These are phyloP conservation scores for Huiozyma sinensis DNA, from an alignment of 805 yeast genomes.

Conservation along the genomic window DNA sequence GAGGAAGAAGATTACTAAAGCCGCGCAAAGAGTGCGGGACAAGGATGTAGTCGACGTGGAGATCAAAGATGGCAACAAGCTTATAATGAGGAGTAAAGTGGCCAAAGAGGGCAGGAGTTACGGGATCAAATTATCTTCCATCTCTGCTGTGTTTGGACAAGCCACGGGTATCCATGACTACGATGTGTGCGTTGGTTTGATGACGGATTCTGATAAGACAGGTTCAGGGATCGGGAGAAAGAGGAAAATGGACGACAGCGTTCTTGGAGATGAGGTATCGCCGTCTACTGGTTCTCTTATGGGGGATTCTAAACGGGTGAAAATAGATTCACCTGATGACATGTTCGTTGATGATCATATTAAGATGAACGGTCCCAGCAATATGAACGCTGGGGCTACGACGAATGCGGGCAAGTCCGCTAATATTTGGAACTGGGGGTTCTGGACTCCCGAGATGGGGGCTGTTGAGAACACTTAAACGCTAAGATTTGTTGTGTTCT, in stretches of 20 bases:
- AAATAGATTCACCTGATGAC: slow-evolving; percentile 28
- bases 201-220: slow-evolving; percentile 2
- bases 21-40: slow-evolving; percentile 24
- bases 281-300: slow-evolving; percentile 18
- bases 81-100: slow-evolving; percentile 22
- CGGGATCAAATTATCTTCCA: slow-evolving; percentile 11
- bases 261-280: slow-evolving; percentile 3
- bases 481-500: background rate
- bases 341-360: slow-evolving; percentile 13
- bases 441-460: slow-evolving; percentile 11
- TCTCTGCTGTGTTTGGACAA: slow-evolving; percentile 18
- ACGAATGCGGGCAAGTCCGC: background rate
- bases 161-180: slow-evolving; percentile 7
- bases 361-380: slow-evolving; percentile 5
- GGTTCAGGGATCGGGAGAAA: slow-evolving; percentile 9
- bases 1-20: slow-evolving; percentile 23
- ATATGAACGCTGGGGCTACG: slow-evolving; percentile 1
- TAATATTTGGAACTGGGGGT: slow-evolving; percentile 26
- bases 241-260: slow-evolving; percentile 19
- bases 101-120: slow-evolving; percentile 3
- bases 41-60: slow-evolving; percentile 20
- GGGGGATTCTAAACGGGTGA: slow-evolving; percentile 27
- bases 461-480: background rate
- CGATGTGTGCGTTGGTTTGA: slow-evolving; percentile 1
- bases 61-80: slow-evolving; percentile 16